Percentiles rank a stretch among this genome's conserved stretches.
These are phyloP conservation scores for Pluteus cervinus DNA, from an alignment of 768 basidiomycete genomes.

Conservation along the genomic window DNA sequence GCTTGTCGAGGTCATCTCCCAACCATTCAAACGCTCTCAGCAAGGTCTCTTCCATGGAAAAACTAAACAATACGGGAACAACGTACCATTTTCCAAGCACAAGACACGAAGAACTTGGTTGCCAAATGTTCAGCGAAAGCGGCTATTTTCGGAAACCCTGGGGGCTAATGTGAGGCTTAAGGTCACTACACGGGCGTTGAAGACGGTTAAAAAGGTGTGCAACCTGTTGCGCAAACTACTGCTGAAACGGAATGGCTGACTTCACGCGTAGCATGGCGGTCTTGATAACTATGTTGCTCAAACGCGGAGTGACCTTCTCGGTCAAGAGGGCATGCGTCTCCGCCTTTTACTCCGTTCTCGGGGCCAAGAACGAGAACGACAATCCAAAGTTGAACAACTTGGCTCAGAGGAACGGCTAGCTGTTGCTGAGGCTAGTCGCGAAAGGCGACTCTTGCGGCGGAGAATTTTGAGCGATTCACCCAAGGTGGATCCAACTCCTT, in stretches of 20 bases:
- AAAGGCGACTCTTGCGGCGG: too few relatives aligned
- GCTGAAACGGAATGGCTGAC: too few relatives aligned
- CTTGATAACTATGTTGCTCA: constrained; percentile 63
- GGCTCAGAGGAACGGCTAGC: too few relatives aligned
- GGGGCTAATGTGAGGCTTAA: constrained; percentile 56
- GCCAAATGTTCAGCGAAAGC: constrained; percentile 80
- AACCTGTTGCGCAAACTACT: too few relatives aligned
- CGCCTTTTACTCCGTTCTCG: too few relatives aligned
- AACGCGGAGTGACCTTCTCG: constrained; percentile 32
- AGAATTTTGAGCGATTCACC: too few relatives aligned
- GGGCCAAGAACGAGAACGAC: too few relatives aligned
- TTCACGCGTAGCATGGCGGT: constrained; percentile 51
- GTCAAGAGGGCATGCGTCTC: constrained; percentile 35
- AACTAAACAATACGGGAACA: constrained; percentile 78
- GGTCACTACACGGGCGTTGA: constrained; percentile 69
- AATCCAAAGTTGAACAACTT: too few relatives aligned
- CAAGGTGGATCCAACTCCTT: too few relatives aligned
- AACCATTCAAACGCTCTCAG: constrained; percentile 78
- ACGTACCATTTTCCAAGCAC: constrained; percentile 82
- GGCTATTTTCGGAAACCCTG: constrained; percentile 61
- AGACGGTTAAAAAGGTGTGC: constrained; percentile 77
- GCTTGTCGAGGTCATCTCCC: constrained; percentile 37
- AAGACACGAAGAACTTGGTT: constrained; percentile 88
- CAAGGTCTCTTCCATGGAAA: constrained; percentile 81
- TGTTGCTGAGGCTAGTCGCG: too few relatives aligned